Percentiles rank a stretch among this genome's conserved stretches.
Conservation (phyloP, 164 flowering plant species). For the Protea cynaroides region DNA sequence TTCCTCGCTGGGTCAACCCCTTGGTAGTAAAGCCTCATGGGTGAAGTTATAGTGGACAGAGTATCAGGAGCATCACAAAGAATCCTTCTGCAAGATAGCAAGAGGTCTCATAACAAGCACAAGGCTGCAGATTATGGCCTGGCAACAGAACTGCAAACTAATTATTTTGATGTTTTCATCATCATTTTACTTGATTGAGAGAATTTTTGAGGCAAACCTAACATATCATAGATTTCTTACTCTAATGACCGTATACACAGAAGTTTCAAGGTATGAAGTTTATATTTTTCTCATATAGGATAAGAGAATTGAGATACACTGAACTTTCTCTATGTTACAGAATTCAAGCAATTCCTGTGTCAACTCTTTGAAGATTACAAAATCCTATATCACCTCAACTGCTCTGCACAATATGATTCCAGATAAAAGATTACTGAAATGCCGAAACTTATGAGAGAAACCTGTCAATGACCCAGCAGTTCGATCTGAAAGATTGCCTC, state of each 20-base stretch:
- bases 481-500: background rate
- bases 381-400: background rate
- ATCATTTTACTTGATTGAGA: too few species aligned
- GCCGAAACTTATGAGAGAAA: background rate
- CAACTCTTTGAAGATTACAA: background rate
- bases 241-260: background rate
- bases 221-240: background rate
- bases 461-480: background rate
- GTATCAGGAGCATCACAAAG: too few species aligned
- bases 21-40: too few species aligned
- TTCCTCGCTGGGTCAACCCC: too few species aligned
- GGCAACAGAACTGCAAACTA: too few species aligned
- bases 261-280: background rate
- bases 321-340: slow-evolving; percentile 3
- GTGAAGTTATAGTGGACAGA: too few species aligned
- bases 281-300: background rate
- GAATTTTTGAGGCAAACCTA: too few species aligned
- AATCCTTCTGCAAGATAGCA: too few species aligned
- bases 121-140: too few species aligned
- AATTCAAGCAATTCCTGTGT: background rate
- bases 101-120: too few species aligned
- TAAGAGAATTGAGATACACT: slow-evolving; percentile 1
- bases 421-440: background rate
- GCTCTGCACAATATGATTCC: background rate
- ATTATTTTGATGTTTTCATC: too few species aligned